These are phyloP conservation scores for Ichthyophthirius multifiliis DNA, from an alignment of 169 alveolate species.

Conservation along the genomic window DNA sequence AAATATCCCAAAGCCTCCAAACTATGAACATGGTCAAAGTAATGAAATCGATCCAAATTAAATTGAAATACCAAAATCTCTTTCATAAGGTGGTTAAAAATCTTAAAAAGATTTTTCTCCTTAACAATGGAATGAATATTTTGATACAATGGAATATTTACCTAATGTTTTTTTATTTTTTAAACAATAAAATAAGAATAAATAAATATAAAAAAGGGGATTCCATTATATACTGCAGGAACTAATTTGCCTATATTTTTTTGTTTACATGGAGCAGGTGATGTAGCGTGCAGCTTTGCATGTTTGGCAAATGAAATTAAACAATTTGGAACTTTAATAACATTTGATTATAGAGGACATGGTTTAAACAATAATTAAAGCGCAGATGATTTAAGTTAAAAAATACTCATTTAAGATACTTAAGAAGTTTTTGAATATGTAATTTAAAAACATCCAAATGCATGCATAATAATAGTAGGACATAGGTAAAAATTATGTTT, in stretches of 20 bases:
- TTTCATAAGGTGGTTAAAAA: slow-evolving; percentile 2
- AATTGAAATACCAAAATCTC: neutral
- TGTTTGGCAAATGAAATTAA: slow-evolving; percentile 62
- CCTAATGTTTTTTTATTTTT: neutral
- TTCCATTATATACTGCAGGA: slow-evolving; percentile 78
- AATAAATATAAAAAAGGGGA: slow-evolving; percentile 17
- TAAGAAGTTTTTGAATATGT: slow-evolving; percentile 58
- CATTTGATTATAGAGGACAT: slow-evolving; percentile 87
- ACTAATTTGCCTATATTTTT: slow-evolving; percentile 70
- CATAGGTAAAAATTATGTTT: slow-evolving; percentile 63
- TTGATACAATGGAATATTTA: slow-evolving; percentile 48
- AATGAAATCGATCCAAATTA: neutral
- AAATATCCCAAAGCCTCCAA: neutral
- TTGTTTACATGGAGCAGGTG: slow-evolving; percentile 89
- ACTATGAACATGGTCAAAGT: neutral
- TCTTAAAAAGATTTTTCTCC: slow-evolving; percentile 42
- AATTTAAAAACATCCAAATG: slow-evolving; percentile 43
- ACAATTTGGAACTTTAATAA: slow-evolving; percentile 44
- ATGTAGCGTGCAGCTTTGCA: slow-evolving; percentile 79
- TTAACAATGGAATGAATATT: slow-evolving; percentile 47
- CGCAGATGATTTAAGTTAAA: slow-evolving; percentile 53
- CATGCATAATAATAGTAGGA: slow-evolving; percentile 72
- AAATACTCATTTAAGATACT: slow-evolving; percentile 58
- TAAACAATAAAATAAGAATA: neutral
- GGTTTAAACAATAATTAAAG: slow-evolving; percentile 56